Base-by-base conservation (phyloP, 1,284 basidiomycete species). In the Cryptococcus sp. region DNA sequence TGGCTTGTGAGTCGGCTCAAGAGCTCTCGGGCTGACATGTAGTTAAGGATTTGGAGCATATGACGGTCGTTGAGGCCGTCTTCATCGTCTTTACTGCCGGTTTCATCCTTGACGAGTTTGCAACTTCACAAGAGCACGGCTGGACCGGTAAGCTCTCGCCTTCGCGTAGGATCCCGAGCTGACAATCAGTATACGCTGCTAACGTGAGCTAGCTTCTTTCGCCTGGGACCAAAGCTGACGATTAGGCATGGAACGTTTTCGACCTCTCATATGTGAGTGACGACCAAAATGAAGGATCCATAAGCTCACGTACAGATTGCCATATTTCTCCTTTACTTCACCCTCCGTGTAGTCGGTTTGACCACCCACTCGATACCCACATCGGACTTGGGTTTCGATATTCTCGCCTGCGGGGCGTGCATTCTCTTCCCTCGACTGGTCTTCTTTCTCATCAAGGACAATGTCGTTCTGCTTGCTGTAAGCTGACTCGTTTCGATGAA, bases 391-490 rank as follows among this genome's bases (percentile, higher is more conserved):
- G 84, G 84, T 5, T 91, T 91, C 62, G 87, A 92, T 59, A 78
- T 90, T 36, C 77, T 93, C 28, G 79, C 88, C 4, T 88, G 85
- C 60, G 87, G 84, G 7, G 88, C 86, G 9, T 92, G 88, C 62
- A 84, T 93, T 42, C 78, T 93, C 22, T 87, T 92, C 65, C 89
- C 90, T 10, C 79, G 89, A 38, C 74, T 93, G 16, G 87, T 86
- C 0, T 93, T 93, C 72, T 91, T 88, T 66, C 80, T 86, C 2
- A 80, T 93, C 43, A 83, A 82, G 16, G 85, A 88, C 58, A 89
- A 89, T 48, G 82, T 91, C 18, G 78, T 93, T 33, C 79, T 93
- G 24, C 72, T 93, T 16, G 72, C 73, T 7, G 87, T 90, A 66
- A 52, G 76, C 71, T 18, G 26, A 11, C 24, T 33, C n/a, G 22